These are phyloP conservation scores for Endotrypanum monterogeii DNA, from an alignment of 208 protist genomes.

Conservation along the genomic window DNA sequence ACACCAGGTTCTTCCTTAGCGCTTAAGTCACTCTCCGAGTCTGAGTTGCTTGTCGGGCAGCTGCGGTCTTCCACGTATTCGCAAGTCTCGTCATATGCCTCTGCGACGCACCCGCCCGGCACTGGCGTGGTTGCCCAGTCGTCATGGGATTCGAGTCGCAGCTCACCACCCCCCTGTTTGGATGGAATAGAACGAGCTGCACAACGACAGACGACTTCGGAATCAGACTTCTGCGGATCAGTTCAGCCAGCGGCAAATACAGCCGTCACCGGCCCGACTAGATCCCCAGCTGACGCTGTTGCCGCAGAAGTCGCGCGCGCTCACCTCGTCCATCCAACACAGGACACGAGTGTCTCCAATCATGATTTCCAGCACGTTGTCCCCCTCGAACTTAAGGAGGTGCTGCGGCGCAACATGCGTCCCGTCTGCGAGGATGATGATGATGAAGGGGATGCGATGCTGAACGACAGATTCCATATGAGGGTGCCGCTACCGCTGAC, in stretches of 20 bases:
- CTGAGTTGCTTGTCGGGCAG: constrained; percentile 24
- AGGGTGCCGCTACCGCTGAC: constrained; percentile 4
- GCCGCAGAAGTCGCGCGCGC: not conserved
- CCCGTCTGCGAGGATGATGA: constrained; percentile 37
- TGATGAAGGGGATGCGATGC: constrained; percentile 15
- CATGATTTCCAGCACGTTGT: constrained; percentile 53
- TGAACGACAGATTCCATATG: constrained; percentile 17
- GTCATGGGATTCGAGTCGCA: not conserved
- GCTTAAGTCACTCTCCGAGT: constrained; percentile 30
- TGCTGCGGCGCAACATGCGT: constrained; percentile 33
- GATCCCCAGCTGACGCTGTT: not conserved
- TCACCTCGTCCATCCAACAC: not conserved
- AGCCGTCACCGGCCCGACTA: not conserved
- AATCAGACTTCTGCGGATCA: not conserved
- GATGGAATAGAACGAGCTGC: too few relatives aligned
- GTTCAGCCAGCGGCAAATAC: not conserved
- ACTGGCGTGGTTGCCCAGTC: not conserved
- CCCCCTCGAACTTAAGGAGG: constrained; percentile 35
- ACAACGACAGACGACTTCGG: not conserved
- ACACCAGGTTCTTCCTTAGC: constrained; percentile 3
- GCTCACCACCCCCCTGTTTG: not conserved
- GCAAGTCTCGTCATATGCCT: not conserved
- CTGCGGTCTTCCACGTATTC: constrained; percentile 10
- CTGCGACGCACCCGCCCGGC: not conserved
- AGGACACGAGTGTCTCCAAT: constrained; percentile 31